These are phyloP conservation scores for Aplosporella prunicola DNA, from an alignment of 2,329 filamentous ascomycete genomes.

Conservation along the genomic window DNA sequence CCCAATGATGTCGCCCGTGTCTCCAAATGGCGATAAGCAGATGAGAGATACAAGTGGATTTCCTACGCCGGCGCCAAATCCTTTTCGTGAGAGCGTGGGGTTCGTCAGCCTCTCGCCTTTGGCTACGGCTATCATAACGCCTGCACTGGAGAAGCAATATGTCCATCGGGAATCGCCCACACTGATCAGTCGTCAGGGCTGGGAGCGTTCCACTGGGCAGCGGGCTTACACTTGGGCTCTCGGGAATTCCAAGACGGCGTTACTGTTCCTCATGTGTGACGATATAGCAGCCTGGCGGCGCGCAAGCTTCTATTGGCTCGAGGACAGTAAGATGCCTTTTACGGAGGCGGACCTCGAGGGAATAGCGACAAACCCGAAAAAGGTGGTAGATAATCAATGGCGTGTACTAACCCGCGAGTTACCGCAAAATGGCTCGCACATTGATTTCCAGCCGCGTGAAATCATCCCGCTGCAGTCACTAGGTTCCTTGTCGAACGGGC, in stretches of 20 bases:
- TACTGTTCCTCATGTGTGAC: constrained; percentile 30
- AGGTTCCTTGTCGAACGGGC: constrained; percentile 22
- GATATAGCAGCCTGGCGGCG: constrained; percentile 30
- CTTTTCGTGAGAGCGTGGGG: constrained; percentile 22
- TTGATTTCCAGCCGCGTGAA: constrained; percentile 28
- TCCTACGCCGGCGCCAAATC: constrained; percentile 22
- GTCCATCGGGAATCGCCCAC: constrained; percentile 28
- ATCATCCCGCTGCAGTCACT: constrained; percentile 28
- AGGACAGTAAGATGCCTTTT: constrained; percentile 30
- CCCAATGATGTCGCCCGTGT: constrained; percentile 1
- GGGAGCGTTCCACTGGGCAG: constrained; percentile 24
- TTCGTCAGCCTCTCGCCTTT: constrained; percentile 20
- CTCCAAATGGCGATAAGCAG: constrained; percentile 1
- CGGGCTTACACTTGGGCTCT: constrained; percentile 33
- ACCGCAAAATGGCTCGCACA: constrained; percentile 26
- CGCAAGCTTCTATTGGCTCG: constrained; percentile 26
- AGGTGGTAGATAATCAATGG: constrained; percentile 32
- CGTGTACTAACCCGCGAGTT: constrained; percentile 31
- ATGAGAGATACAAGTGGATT: constrained; percentile 1
- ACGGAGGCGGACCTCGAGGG: constrained; percentile 27
- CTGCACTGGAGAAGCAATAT: constrained; percentile 23
- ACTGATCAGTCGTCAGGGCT: constrained; percentile 26
- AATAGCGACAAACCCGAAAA: constrained; percentile 29
- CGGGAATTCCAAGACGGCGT: constrained; percentile 28
- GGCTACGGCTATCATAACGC: constrained; percentile 29